phyloP scores from a whole-genome alignment of 73 alveolate species.

The Paramecium bursaria region DNA sequence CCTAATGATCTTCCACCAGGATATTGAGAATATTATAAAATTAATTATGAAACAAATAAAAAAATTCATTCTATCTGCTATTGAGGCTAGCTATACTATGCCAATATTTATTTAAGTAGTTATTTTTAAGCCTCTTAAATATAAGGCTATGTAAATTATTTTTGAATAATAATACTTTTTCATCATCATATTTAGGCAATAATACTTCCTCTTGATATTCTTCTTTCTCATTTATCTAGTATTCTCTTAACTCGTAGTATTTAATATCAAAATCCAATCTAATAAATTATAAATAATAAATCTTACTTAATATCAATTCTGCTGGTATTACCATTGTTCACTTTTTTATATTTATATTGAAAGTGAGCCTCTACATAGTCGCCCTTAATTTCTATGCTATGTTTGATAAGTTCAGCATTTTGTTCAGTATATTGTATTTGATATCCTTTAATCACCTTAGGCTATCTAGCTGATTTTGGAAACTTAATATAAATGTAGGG shows the following conservation, averaged over 20 bases:
- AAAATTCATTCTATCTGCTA: too few species aligned
- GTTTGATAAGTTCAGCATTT: conserved; percentile 9
- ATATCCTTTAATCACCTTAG: conserved; percentile 11
- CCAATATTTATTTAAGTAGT: too few species aligned
- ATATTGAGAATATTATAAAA: conserved; percentile 27
- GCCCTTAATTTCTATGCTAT: background rate
- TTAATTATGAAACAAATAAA: background rate
- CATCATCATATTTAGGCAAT: conserved; percentile 26
- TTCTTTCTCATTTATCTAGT: background rate
- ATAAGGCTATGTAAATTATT: conserved; percentile 1
- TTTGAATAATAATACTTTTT: background rate
- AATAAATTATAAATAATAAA: too few species aligned
- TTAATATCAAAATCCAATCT: background rate
- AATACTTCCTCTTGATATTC: conserved; percentile 24
- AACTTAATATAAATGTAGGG: background rate
- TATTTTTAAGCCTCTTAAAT: conserved; percentile 10
- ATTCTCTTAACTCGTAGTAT: background rate
- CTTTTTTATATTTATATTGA: conserved; percentile 28
- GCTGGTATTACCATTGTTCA: background rate
- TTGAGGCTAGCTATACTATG: too few species aligned
- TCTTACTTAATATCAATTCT: conserved; percentile 18
- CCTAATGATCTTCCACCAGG: conserved; percentile 69
- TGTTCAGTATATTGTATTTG: background rate
- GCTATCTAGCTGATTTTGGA: background rate
- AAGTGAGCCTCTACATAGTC: conserved; percentile 32